phyloP scores from a whole-genome alignment of 352 stramenopile genomes.

The Globisporangium splendens region DNA sequence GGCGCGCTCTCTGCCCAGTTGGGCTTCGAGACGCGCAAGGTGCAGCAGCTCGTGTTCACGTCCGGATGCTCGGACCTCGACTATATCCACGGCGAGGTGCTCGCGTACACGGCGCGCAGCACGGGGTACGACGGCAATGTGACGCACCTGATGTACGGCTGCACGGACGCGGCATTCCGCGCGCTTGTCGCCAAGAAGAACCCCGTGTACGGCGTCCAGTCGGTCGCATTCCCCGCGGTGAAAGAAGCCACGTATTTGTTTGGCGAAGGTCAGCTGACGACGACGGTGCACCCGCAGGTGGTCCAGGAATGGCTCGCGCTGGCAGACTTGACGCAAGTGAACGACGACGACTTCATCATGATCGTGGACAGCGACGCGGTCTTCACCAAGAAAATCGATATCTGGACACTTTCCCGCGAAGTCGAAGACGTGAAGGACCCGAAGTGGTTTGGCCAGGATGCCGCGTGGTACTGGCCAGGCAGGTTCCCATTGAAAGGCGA shows the following conservation, averaged over 20 bases:
- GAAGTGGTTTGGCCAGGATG: conserved; percentile 66
- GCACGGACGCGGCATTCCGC: conserved; percentile 29
- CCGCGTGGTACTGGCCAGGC: conserved; percentile 74
- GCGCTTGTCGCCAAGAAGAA: conserved; percentile 52
- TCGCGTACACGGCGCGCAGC: conserved; percentile 60
- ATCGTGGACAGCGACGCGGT: conserved; percentile 77
- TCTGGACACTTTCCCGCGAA: conserved; percentile 65
- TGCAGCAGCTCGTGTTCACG: conserved; percentile 72
- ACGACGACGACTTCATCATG: conserved; percentile 69
- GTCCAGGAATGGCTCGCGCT: conserved; percentile 55
- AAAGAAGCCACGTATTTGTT: conserved; percentile 31
- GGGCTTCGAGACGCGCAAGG: conserved; percentile 23
- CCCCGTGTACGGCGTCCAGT: conserved; percentile 36
- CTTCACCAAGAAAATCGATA: conserved; percentile 77
- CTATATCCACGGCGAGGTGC: conserved; percentile 62
- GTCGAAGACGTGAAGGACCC: conserved; percentile 54
- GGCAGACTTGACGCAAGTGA: conserved; percentile 29
- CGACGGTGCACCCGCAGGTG: conserved; percentile 53
- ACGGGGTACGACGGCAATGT: conserved; percentile 54
- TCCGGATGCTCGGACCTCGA: conserved; percentile 64
- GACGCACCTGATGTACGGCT: conserved; percentile 76
- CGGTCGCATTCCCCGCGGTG: conserved; percentile 39
- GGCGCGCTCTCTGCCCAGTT: no score
- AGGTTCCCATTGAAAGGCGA: conserved; percentile 34
- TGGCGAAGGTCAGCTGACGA: conserved; percentile 57